Conservation (phyloP, 495 filamentous ascomycete genomes). For the Daldinia childiae region DNA sequence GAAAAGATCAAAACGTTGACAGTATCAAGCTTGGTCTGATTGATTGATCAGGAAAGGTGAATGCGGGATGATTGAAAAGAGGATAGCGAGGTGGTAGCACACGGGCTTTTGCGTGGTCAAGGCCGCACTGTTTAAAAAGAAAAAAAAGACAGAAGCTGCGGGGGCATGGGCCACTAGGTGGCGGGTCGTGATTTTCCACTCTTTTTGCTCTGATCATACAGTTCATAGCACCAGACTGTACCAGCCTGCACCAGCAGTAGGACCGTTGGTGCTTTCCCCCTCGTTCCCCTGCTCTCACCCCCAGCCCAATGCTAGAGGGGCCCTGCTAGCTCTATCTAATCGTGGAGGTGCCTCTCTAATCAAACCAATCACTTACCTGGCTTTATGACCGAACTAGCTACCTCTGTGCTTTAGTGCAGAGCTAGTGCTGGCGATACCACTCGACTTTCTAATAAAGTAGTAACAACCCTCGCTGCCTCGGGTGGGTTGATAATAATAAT, state of each 20-base stretch:
- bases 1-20: conserved; percentile 51
- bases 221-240: conserved; percentile 16
- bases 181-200: conserved; percentile 39
- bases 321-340: conserved; percentile 44
- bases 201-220: conserved; percentile 25
- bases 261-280: conserved; percentile 27
- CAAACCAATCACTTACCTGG: conserved; percentile 38
- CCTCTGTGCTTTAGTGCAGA: conserved; percentile 40
- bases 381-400: conserved; percentile 22
- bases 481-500: background rate
- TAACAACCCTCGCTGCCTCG: conserved; percentile 24
- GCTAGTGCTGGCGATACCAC: conserved; percentile 40
- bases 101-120: conserved; percentile 56
- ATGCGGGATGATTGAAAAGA: conserved; percentile 69
- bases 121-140: conserved; percentile 54
- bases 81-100: conserved; percentile 66
- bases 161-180: conserved; percentile 50
- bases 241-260: conserved; percentile 12
- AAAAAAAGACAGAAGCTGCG: conserved; percentile 57
- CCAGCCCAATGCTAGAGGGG: conserved; percentile 19
- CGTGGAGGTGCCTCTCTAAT: conserved; percentile 34
- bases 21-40: conserved; percentile 54
- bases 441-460: conserved; percentile 27
- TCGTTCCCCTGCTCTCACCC: conserved; percentile 31
- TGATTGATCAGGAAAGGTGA: conserved; percentile 66